Evolutionary conservation across 2,329 filamentous ascomycete species (phyloP).

Genomic region (Aspergillus transmontanensis): DNA sequence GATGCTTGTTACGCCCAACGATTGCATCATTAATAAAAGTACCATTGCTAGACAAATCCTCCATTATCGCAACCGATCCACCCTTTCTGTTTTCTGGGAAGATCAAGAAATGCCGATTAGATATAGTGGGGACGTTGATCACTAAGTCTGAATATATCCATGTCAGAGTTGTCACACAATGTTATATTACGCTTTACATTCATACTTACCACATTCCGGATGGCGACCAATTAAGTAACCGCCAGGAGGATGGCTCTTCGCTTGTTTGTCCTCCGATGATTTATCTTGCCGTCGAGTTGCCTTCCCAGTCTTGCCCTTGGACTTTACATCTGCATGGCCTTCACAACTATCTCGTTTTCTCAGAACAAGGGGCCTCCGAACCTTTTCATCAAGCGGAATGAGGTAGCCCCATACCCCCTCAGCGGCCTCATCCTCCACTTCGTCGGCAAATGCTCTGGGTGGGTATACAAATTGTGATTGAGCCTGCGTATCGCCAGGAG

Average conservation of each 20-base stretch:
- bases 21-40: slow-evolving; percentile 94
- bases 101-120: slow-evolving; percentile 69
- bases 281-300: slow-evolving; percentile 54
- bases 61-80: slow-evolving; percentile 70
- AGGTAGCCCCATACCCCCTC: slow-evolving; percentile 97
- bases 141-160: slow-evolving; percentile 61
- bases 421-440: slow-evolving; percentile 79
- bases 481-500: slow-evolving; percentile 75
- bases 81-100: slow-evolving; percentile 61
- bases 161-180: background rate
- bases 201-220: slow-evolving; percentile 80
- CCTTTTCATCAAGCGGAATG: slow-evolving; percentile 73
- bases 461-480: slow-evolving; percentile 81
- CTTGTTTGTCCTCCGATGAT: slow-evolving; percentile 61
- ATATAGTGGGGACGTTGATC: slow-evolving; percentile 77
- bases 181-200: background rate
- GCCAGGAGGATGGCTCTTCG: slow-evolving; percentile 63
- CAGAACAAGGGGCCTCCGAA: slow-evolving; percentile 72
- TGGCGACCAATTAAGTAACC: slow-evolving; percentile 93
- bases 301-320: slow-evolving; percentile 38
- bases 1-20: slow-evolving; percentile 86
- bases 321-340: slow-evolving; percentile 42
- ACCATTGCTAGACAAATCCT: slow-evolving; percentile 93
- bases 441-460: slow-evolving; percentile 71
- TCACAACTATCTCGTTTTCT: slow-evolving; percentile 73